These are phyloP conservation scores for Venturia asperata DNA, from an alignment of 2,329 filamentous ascomycete genomes.

Conservation along the genomic window DNA sequence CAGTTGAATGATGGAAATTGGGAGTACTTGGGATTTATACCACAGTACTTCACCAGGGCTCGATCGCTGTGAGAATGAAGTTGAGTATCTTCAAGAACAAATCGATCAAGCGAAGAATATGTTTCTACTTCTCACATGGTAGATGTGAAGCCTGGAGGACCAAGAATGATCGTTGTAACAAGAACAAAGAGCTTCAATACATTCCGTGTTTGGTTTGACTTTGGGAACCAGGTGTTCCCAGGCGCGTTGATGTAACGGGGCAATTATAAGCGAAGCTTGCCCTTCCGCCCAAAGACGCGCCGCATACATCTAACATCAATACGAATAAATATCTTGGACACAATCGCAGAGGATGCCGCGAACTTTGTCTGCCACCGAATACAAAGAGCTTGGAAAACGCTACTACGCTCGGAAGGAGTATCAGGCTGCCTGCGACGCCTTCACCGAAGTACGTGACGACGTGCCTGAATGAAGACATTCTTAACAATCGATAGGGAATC, in stretches of 20 bases:
- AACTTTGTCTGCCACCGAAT: constrained; percentile 30
- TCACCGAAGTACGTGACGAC: constrained; percentile 29
- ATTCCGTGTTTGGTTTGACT: not conserved
- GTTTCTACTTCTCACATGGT: not conserved
- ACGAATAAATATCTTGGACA: not conserved
- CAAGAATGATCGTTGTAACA: not conserved
- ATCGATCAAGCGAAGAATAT: no score
- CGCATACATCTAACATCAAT: not conserved
- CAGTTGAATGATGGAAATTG: no score
- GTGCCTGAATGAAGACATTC: not conserved
- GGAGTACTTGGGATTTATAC: no score
- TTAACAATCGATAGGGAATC: not conserved
- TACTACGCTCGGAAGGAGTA: constrained; percentile 34
- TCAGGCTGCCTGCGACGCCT: constrained; percentile 30
- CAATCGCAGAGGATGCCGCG: constrained; percentile 25
- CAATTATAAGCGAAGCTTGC: not conserved
- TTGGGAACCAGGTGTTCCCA: not conserved
- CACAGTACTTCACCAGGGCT: no score
- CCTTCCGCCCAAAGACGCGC: not conserved
- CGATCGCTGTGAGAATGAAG: not conserved
- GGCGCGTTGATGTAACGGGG: not conserved
- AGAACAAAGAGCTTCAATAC: not conserved
- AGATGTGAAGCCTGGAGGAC: not conserved
- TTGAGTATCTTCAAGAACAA: not conserved
- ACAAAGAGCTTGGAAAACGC: constrained; percentile 30